These are phyloP conservation scores for Psilocybe sp. DNA, from an alignment of 768 basidiomycete genomes.

Conservation along the genomic window DNA sequence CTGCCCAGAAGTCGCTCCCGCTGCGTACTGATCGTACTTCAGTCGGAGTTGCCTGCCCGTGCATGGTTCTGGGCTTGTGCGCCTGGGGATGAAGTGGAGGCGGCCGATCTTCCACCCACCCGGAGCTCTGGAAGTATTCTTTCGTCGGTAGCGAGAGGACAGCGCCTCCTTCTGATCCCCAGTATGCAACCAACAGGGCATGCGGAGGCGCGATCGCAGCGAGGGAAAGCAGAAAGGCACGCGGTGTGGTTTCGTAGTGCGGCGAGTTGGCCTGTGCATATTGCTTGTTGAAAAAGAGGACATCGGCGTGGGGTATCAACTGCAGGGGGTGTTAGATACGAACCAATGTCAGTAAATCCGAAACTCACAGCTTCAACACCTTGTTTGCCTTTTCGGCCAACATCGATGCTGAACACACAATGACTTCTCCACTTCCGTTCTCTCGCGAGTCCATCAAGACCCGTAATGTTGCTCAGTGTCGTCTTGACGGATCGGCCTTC, in stretches of 20 bases:
- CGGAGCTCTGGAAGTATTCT: slow-evolving; percentile 84
- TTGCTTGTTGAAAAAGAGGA: slow-evolving; percentile 74
- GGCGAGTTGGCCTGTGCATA: slow-evolving; percentile 65
- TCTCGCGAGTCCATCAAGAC: slow-evolving; percentile 76
- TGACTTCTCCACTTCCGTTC: slow-evolving; percentile 83
- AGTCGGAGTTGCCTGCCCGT: too few relatives aligned
- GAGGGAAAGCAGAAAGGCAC: slow-evolving; percentile 74
- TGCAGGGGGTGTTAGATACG: too few relatives aligned
- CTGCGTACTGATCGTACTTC: slow-evolving; percentile 53
- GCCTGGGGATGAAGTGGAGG: slow-evolving; percentile 16
- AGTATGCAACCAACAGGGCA: slow-evolving; percentile 78
- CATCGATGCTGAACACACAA: slow-evolving; percentile 79
- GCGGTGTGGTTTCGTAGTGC: slow-evolving; percentile 61
- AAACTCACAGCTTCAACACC: slow-evolving; percentile 75
- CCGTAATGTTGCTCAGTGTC: slow-evolving; percentile 73
- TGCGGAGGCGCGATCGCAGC: slow-evolving; percentile 66
- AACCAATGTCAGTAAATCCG: too few relatives aligned
- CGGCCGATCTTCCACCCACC: slow-evolving; percentile 63
- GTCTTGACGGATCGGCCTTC: slow-evolving; percentile 80
- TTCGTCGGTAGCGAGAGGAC: slow-evolving; percentile 77
- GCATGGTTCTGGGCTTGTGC: slow-evolving; percentile 2
- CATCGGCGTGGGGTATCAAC: slow-evolving; percentile 81
- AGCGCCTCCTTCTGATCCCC: slow-evolving; percentile 78
- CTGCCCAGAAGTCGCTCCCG: slow-evolving; percentile 79
- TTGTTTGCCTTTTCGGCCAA: slow-evolving; percentile 70